Evolutionary conservation across 2,329 filamentous ascomycete genomes (phyloP).

Genomic region (Leptoxyphium fumago): DNA sequence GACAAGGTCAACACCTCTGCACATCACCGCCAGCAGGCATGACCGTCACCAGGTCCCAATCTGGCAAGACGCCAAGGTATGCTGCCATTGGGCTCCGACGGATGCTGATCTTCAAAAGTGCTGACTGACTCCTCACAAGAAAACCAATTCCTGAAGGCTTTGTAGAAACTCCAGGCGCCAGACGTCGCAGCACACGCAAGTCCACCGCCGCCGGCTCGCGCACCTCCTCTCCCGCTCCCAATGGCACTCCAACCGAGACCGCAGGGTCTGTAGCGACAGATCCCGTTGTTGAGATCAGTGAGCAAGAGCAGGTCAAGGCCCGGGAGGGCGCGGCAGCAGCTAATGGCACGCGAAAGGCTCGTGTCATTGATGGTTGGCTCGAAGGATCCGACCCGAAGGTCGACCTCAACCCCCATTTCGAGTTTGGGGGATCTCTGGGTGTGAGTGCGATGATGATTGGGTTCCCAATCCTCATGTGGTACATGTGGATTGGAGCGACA

Average conservation of each 20-base stretch:
- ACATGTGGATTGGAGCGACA: conserved; percentile 94
- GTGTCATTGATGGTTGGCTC: conserved; percentile 24
- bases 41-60: conserved; percentile 30
- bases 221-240: conserved; percentile 20
- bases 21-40: not conserved
- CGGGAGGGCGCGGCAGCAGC: conserved; percentile 18
- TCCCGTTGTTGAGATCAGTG: conserved; percentile 3
- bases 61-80: conserved; percentile 34
- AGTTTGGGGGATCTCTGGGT: conserved; percentile 81
- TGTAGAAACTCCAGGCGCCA: conserved; percentile 34
- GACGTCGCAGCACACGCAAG: conserved; percentile 27
- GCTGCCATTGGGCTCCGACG: not conserved
- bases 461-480: conserved; percentile 94
- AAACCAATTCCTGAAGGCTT: conserved; percentile 30
- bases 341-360: conserved; percentile 23
- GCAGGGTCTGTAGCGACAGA: conserved; percentile 1
- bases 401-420: conserved; percentile 40
- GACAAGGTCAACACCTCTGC: no score
- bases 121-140: conserved; percentile 10
- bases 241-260: conserved; percentile 8
- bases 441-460: conserved; percentile 74
- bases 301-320: conserved; percentile 6
- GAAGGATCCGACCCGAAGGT: conserved; percentile 25
- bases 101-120: not conserved
- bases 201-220: conserved; percentile 22